These are phyloP conservation scores for Komagataella kurtzmanii DNA, from an alignment of 805 yeast genomes.

Conservation along the genomic window DNA sequence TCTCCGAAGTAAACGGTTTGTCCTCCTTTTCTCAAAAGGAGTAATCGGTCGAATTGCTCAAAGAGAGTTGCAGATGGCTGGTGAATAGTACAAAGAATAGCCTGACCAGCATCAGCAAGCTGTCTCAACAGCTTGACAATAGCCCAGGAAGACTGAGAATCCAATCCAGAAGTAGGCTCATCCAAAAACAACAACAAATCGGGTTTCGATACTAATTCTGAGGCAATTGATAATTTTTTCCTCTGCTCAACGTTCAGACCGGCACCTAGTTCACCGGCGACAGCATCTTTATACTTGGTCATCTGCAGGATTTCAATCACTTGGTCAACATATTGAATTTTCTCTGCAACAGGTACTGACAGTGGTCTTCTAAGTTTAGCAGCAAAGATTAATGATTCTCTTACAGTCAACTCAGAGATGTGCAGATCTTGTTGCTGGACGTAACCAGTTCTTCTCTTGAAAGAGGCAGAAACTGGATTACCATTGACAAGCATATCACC, in stretches of 20 bases:
- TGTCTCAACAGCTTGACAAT: constrained; percentile 29
- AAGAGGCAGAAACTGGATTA: constrained; percentile 22
- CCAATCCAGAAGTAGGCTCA: constrained; percentile 42
- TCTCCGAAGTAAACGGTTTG: constrained; percentile 29
- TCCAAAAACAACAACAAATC: constrained; percentile 30
- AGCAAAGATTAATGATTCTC: constrained; percentile 30
- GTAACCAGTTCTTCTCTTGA: constrained; percentile 32
- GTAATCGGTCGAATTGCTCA: constrained; percentile 31
- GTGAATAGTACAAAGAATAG: constrained; percentile 41
- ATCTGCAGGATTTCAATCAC: constrained; percentile 28
- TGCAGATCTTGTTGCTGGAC: constrained; percentile 42
- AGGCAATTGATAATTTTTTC: constrained; percentile 29
- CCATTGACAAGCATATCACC: constrained; percentile 37
- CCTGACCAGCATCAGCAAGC: constrained; percentile 33
- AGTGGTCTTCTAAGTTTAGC: constrained; percentile 25
- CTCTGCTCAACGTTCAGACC: constrained; percentile 30
- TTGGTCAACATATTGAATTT: constrained; percentile 27
- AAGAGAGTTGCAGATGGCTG: constrained; percentile 39
- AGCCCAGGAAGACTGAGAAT: constrained; percentile 38
- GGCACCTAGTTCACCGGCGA: constrained; percentile 22
- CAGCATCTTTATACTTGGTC: constrained; percentile 31
- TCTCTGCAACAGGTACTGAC: constrained; percentile 21
- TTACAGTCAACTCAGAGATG: constrained; percentile 28
- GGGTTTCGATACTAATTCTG: constrained; percentile 34
- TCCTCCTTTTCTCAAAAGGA: constrained; percentile 37